phyloP scores from a whole-genome alignment of 495 filamentous ascomycete genomes.

The Schizothecium vesticola region DNA sequence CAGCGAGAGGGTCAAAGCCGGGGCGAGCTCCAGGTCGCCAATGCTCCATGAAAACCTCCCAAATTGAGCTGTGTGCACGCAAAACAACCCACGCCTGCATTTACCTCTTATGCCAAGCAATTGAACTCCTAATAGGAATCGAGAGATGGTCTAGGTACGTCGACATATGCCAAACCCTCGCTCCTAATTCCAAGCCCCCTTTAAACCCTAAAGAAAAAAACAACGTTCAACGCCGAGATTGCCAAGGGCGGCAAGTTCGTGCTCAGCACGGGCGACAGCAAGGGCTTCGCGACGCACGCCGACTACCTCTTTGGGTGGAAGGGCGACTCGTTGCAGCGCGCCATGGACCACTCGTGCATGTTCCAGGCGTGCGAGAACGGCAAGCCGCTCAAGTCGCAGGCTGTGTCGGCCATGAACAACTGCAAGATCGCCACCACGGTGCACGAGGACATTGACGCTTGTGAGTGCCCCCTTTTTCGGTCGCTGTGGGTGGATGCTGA shows the following conservation, averaged over 20 bases:
- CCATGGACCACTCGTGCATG: conserved; percentile 17
- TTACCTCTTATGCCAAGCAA: too few relatives aligned
- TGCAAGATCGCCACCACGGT: conserved; percentile 10
- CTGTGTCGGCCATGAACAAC: conserved; percentile 9
- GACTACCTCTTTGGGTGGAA: conserved; percentile 14
- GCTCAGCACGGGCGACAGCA: conserved; percentile 21
- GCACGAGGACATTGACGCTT: conserved; percentile 13
- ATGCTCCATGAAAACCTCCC: too few relatives aligned
- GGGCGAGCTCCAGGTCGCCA: too few relatives aligned
- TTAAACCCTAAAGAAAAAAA: too few relatives aligned
- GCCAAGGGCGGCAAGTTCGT: conserved; percentile 44
- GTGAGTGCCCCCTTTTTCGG: conserved; percentile 4
- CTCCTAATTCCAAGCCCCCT: too few relatives aligned
- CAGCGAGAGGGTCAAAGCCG: too few relatives aligned
- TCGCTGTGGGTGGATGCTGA: background rate
- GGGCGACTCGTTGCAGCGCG: conserved; percentile 14
- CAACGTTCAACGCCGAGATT: conserved; percentile 44
- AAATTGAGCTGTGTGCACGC: too few relatives aligned
- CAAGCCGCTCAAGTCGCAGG: conserved; percentile 16
- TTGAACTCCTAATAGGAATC: too few relatives aligned
- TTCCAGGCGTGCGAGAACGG: conserved; percentile 17
- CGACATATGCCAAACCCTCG: too few relatives aligned
- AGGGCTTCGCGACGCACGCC: conserved; percentile 11
- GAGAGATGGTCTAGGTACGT: too few relatives aligned
- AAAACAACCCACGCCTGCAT: too few relatives aligned